These are phyloP conservation scores for Picea abies DNA, from an alignment of 83 land plant species.

Conservation along the genomic window DNA sequence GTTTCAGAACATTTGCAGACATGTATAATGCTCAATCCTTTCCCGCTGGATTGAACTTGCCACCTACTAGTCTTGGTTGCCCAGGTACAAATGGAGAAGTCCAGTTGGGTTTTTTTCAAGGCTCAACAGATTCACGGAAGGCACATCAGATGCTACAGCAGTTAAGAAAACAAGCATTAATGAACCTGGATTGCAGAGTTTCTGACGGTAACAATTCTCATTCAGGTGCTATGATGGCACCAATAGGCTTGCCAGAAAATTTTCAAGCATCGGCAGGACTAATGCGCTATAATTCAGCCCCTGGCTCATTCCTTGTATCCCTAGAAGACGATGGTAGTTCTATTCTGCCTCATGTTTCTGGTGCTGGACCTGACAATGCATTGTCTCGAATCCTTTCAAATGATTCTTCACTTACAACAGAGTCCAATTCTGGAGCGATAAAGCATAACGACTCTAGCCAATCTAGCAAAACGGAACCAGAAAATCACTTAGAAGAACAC, in stretches of 20 bases:
- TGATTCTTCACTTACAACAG: slow-evolving; percentile 19
- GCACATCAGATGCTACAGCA: slow-evolving; percentile 11
- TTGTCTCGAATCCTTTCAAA: slow-evolving; percentile 15
- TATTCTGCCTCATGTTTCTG: slow-evolving; percentile 14
- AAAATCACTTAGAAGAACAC: slow-evolving; percentile 4
- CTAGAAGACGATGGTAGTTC: not conserved
- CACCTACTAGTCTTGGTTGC: slow-evolving; percentile 9
- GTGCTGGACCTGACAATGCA: slow-evolving; percentile 9
- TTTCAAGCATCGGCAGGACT: slow-evolving; percentile 14
- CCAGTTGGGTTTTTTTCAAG: slow-evolving; percentile 5
- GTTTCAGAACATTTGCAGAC: not conserved
- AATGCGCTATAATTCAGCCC: slow-evolving; percentile 21
- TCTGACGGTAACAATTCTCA: slow-evolving; percentile 12
- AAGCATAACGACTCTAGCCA: slow-evolving; percentile 13
- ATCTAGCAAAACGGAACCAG: not conserved
- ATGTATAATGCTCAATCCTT: slow-evolving; percentile 21
- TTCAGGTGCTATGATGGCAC: not conserved
- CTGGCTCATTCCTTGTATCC: slow-evolving; percentile 15
- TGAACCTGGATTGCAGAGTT: not conserved
- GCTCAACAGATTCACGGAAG: slow-evolving; percentile 4
- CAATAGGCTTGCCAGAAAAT: slow-evolving; percentile 12
- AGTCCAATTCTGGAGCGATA: slow-evolving; percentile 11
- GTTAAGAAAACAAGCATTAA: slow-evolving; percentile 3
- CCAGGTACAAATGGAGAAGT: slow-evolving; percentile 8
- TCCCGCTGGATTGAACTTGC: slow-evolving; percentile 4